Percentiles rank a stretch among this genome's conserved stretches.
Conservation (phyloP, 2,329 filamentous ascomycete genomes). For the Hypocreales sp. region DNA sequence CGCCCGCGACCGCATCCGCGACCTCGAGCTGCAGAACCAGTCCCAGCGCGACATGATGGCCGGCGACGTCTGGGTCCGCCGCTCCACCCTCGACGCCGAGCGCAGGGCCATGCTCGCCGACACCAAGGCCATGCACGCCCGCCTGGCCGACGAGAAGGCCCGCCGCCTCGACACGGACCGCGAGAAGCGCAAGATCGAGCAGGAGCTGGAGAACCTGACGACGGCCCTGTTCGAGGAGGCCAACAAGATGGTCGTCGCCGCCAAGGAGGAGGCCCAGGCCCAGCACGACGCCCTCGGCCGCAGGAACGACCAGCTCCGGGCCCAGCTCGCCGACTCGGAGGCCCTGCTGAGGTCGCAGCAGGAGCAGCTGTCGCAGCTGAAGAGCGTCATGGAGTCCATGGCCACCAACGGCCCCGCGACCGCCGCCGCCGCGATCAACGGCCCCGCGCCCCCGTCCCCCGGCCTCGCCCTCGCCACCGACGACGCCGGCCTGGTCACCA, state of each 20-base stretch:
- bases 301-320: constrained; percentile 74
- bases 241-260: constrained; percentile 87
- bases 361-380: constrained; percentile 83
- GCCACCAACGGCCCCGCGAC: constrained; percentile 54
- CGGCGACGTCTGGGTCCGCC: constrained; percentile 61
- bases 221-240: constrained; percentile 94
- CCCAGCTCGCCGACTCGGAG: constrained; percentile 78
- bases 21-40: constrained; percentile 50
- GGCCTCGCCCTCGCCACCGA: constrained; percentile 29
- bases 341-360: constrained; percentile 75
- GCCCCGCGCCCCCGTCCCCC: constrained; percentile 73
- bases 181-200: constrained; percentile 80
- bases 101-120: constrained; percentile 43
- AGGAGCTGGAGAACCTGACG: constrained; percentile 80
- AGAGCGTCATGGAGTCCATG: constrained; percentile 84
- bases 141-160: constrained; percentile 48
- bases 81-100: constrained; percentile 58
- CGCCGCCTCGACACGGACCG: constrained; percentile 51
- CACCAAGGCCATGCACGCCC: constrained; percentile 41
- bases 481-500: constrained; percentile 16
- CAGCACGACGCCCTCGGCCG: constrained; percentile 70
- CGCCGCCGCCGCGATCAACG: constrained; percentile 53
- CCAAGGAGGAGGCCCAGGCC: constrained; percentile 74
- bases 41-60: constrained; percentile 58
- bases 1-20: constrained; percentile 48